Evolutionary conservation across 192 early-diverging fungal species (phyloP), one percentile per base, ranked within the genome.

Genomic region (Coemansia sp.): DNA sequence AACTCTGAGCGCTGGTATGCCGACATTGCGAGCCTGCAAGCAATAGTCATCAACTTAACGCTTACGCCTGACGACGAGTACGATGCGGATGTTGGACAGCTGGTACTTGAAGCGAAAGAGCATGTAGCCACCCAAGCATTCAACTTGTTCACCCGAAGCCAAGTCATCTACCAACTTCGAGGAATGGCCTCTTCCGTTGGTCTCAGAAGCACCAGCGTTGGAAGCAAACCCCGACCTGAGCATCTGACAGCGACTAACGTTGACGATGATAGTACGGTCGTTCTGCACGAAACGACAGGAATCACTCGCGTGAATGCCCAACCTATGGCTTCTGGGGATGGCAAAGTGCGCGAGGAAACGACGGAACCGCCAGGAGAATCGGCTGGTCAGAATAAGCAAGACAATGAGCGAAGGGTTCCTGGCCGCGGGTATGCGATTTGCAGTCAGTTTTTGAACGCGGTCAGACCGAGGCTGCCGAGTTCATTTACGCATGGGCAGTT

Each of bases 51-150:
- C 19, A 75, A 81, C n/a, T 57, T 81, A 13, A 63, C 62, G 14
- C 57, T 81, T 54, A 73, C 79, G 6, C 79, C 79, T 10, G 50
- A 63, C 22, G 43, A 67, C 29, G 65, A 75, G 46, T 81, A 81
- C 42, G 65, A 65, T 17, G 79, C 67, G 7, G 53, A 48, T 1
- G 42, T 29, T 1, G 79, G 73, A 2, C 63, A 75, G 15, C 14
- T 17, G 46, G 48, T 81, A 25, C 56, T 81, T 11, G 15, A 38
- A 19, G 22, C 38, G 0, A 65, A 70, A 14, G 29, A 25, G 25
- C 25, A 5, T 4, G 42, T 36, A 2, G 65, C 79, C 0, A 40
- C 15, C 5, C 23, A 45, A 2, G 69, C 60, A 1, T 36, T 66
- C 23, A 14, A 32, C 3, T 20, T 35, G 33, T 49, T 67, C 3